Conservation (phyloP, 1,284 basidiomycete genomes). For the Phellopilus nigrolimitatus region DNA sequence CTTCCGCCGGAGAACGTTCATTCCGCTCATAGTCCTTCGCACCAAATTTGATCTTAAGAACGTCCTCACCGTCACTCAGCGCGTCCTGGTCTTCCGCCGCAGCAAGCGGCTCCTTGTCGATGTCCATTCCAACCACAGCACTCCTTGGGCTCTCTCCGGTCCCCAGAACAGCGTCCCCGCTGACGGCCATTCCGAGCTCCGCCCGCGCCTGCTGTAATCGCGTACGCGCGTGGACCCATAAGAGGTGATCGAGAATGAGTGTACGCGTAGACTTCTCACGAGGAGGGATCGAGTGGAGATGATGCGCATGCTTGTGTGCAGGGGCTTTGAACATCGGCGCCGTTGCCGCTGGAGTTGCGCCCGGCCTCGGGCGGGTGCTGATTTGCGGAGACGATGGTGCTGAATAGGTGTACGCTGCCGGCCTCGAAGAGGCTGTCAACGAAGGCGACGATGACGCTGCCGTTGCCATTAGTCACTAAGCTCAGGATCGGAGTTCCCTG, state of each 20-base stretch:
- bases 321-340: slow-evolving; percentile 44
- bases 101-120: slow-evolving; percentile 41
- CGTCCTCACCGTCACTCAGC: slow-evolving; percentile 49
- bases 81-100: slow-evolving; percentile 45
- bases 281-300: slow-evolving; percentile 71
- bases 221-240: slow-evolving; percentile 78
- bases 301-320: slow-evolving; percentile 68
- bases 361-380: slow-evolving; percentile 10
- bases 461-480: not conserved
- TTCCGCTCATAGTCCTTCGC: slow-evolving; percentile 29
- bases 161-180: slow-evolving; percentile 54
- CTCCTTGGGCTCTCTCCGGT: slow-evolving; percentile 63
- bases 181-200: slow-evolving; percentile 76
- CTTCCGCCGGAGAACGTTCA: slow-evolving; percentile 47
- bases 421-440: not conserved
- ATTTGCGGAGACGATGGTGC: slow-evolving; percentile 16
- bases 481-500: not conserved
- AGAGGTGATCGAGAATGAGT: slow-evolving; percentile 76
- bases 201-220: slow-evolving; percentile 75
- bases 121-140: slow-evolving; percentile 67
- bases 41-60: slow-evolving; percentile 19
- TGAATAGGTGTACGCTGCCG: slow-evolving; percentile 13
- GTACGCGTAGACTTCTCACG: slow-evolving; percentile 76
- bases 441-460: slow-evolving; percentile 12
- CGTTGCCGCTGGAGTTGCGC: slow-evolving; percentile 4